phyloP scores from a whole-genome alignment of 2,329 filamentous ascomycete species.

The Sporothrix protearum region DNA sequence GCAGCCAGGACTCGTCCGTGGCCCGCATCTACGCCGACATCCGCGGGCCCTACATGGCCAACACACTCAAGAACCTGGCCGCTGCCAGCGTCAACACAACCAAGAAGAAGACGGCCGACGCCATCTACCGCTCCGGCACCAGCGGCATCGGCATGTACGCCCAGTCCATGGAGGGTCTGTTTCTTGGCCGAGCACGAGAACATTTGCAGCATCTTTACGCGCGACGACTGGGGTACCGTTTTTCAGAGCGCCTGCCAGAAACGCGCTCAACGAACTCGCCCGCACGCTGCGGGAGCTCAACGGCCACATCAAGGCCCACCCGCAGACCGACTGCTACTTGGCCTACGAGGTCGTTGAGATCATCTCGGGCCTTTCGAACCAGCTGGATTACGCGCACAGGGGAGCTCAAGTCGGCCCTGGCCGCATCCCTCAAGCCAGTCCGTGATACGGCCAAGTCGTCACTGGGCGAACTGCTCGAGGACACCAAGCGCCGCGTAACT shows the following conservation, averaged over 20 bases:
- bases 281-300: constrained; percentile 87
- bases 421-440: constrained; percentile 82
- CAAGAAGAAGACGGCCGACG: constrained; percentile 76
- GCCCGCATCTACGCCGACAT: constrained; percentile 81
- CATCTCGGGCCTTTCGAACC: constrained; percentile 72
- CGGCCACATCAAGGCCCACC: constrained; percentile 77
- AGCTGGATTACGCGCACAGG: constrained; percentile 70
- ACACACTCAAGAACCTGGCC: constrained; percentile 78
- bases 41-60: constrained; percentile 79
- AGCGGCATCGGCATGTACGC: constrained; percentile 91
- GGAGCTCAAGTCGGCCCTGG: constrained; percentile 77
- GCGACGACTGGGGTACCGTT: constrained; percentile 78
- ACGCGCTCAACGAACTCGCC: constrained; percentile 74
- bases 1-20: constrained; percentile 63
- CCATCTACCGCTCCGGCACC: constrained; percentile 80
- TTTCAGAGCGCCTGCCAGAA: constrained; percentile 75
- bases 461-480: constrained; percentile 76
- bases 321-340: constrained; percentile 88
- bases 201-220: constrained; percentile 78
- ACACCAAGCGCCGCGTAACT: constrained; percentile 68
- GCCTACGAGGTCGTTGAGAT: constrained; percentile 95
- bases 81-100: constrained; percentile 79
- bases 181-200: constrained; percentile 88
- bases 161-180: constrained; percentile 80
- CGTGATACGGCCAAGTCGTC: constrained; percentile 89